phyloP scores from a whole-genome alignment of 768 basidiomycete species.

The Lactifluus volemus region DNA sequence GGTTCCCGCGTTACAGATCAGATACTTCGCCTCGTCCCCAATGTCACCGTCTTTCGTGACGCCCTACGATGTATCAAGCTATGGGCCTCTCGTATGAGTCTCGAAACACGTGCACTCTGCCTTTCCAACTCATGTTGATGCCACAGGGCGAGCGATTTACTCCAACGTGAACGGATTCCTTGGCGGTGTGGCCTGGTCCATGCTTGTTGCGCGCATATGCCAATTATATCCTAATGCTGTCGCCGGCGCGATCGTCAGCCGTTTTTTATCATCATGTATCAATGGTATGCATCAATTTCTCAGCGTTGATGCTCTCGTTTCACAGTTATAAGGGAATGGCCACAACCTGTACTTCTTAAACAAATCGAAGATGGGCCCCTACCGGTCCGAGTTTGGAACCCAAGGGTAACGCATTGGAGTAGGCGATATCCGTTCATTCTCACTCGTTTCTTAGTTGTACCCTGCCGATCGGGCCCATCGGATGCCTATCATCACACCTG shows the following conservation, averaged over 20 bases:
- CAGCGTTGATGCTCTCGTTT: not conserved
- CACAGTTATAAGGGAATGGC: constrained; percentile 74
- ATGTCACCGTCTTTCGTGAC: constrained; percentile 90
- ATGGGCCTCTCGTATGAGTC: constrained; percentile 84
- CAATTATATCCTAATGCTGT: constrained; percentile 94
- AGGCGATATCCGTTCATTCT: constrained; percentile 3
- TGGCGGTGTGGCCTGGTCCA: constrained; percentile 97
- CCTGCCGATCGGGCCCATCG: constrained; percentile 89
- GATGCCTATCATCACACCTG: constrained; percentile 99
- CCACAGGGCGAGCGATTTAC: constrained; percentile 85
- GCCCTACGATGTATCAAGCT: constrained; percentile 93
- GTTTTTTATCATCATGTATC: constrained; percentile 99
- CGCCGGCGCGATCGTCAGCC: constrained; percentile 91
- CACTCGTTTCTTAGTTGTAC: constrained; percentile 50
- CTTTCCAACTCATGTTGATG: not conserved
- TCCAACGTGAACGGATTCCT: constrained; percentile 97
- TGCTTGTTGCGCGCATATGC: constrained; percentile 98
- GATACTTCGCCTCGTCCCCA: constrained; percentile 89
- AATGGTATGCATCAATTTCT: constrained; percentile 55
- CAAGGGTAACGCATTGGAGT: constrained; percentile 47
- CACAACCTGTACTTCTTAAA: constrained; percentile 93
- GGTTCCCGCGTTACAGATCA: constrained; percentile 95
- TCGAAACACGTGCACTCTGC: not conserved
- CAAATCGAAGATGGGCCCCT: constrained; percentile 94
- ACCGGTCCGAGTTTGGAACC: constrained; percentile 96